phyloP scores from a whole-genome alignment of 768 basidiomycete genomes.

The Ramaria rubella region DNA sequence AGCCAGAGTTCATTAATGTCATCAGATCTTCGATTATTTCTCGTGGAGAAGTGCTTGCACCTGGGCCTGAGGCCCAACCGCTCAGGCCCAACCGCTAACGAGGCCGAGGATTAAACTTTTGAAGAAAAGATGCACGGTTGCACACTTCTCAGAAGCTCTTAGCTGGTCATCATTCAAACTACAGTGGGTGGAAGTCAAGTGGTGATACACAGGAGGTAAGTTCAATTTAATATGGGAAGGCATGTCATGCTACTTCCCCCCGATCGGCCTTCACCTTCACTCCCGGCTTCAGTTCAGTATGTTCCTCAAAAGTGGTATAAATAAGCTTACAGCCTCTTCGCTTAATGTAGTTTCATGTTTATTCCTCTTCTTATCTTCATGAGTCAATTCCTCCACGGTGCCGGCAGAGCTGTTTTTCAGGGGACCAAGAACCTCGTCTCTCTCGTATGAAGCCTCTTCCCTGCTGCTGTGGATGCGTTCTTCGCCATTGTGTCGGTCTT shows the following conservation, averaged over 20 bases:
- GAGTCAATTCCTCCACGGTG: constrained; percentile 7
- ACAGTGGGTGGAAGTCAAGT: too few species aligned
- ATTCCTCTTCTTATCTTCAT: background rate
- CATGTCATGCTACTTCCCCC: background rate
- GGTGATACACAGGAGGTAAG: too few species aligned
- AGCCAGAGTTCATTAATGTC: too few species aligned
- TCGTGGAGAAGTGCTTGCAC: too few species aligned
- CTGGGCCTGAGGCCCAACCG: too few species aligned
- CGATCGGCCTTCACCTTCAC: constrained; percentile 8
- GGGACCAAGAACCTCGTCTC: constrained; percentile 23
- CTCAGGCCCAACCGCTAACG: too few species aligned
- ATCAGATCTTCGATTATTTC: too few species aligned
- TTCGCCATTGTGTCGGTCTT: constrained; percentile 18
- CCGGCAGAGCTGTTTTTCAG: constrained; percentile 20
- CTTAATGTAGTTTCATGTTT: constrained; percentile 5
- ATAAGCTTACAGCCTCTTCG: background rate
- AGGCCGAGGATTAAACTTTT: too few species aligned
- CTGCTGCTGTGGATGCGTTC: background rate
- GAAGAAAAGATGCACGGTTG: too few species aligned
- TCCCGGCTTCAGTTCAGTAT: background rate
- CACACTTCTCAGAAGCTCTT: too few species aligned
- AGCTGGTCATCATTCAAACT: too few species aligned
- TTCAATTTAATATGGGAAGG: too few species aligned
- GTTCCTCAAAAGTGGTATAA: background rate
- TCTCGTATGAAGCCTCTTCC: constrained; percentile 18